Evolutionary conservation across 139 green algal species (phyloP), one percentile per base, ranked within the genome.

Genomic region (Chlorella sp.): DNA sequence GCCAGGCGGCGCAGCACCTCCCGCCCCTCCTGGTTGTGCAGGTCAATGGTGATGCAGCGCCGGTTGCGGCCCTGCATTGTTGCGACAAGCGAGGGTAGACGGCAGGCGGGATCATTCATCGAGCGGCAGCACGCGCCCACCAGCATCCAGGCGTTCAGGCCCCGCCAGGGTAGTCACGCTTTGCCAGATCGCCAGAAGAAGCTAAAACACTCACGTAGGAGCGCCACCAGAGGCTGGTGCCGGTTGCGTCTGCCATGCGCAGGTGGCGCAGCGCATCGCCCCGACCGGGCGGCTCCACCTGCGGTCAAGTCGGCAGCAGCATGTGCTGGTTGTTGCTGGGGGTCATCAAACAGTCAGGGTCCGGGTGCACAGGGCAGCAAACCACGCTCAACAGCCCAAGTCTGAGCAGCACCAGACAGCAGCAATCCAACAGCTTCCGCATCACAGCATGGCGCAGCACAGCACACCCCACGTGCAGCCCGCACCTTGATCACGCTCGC

Each of bases 201-300:
- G n/a, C n/a, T n/a, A n/a, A n/a, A n/a, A n/a, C n/a, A n/a, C 44
- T 80, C 44, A 67, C 47, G 28, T 96, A 92, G 38, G 82, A 81
- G 30, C 93, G 88, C 94, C 94, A 96, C 94, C 94, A 96, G 6
- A 96, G 70, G 23, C 87, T 92, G 15, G 91, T 96, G 34, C 91
- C 91, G 28, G 69, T 85, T 4, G 51, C 47, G 69, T 96, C 93
- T 21, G 88, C 76, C n/a, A 90, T 82, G 41, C 93, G 90, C 85
- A 96, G 88, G 11, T 91, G 91, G 26, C 93, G 89, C 67, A 96
- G 87, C 0, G 92, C 90, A 75, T 96, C 93, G 4, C 93, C 93
- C 20, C 88, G 86, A 3, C 78, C 81, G 1, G 93, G 93, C 0
- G 91, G 89, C 78, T 96, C 93, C 4, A 95, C 90, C 89, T 92